phyloP scores from a whole-genome alignment of 2,329 filamentous ascomycete genomes.

The Dryadomyces quercus-mongolicae region DNA sequence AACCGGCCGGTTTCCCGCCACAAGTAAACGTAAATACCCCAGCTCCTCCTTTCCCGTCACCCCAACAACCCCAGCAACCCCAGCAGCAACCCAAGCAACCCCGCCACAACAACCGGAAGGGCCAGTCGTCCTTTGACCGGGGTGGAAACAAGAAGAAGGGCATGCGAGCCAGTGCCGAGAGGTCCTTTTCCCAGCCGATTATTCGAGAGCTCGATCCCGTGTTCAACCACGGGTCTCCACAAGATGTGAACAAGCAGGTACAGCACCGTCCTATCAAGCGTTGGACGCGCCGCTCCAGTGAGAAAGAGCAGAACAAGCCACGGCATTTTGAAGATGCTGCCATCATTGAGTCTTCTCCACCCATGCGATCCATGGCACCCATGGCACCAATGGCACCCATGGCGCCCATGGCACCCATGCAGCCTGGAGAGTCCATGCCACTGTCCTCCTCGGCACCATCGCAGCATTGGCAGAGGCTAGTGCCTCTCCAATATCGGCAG shows the following conservation, averaged over 20 bases:
- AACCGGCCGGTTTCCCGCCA: constrained; percentile 9
- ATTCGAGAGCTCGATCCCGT: constrained; percentile 23
- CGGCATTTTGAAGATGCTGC: constrained; percentile 5
- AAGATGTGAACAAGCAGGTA: neutral
- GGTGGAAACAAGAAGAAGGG: constrained; percentile 29
- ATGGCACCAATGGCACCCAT: too few species aligned
- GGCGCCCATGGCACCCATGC: too few species aligned
- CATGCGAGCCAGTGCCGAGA: constrained; percentile 33
- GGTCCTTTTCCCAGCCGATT: constrained; percentile 25
- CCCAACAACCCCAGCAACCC: neutral
- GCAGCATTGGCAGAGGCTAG: constrained; percentile 8
- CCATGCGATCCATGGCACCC: neutral
- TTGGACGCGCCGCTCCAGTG: constrained; percentile 20
- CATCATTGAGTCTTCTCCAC: neutral
- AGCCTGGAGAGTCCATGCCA: neutral
- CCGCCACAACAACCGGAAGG: constrained; percentile 18
- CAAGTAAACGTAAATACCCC: constrained; percentile 12
- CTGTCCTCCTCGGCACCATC: neutral
- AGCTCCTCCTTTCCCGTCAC: neutral
- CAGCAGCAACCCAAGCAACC: neutral
- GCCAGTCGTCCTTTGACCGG: constrained; percentile 24
- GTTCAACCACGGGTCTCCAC: constrained; percentile 9
- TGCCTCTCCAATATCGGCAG: constrained; percentile 3
- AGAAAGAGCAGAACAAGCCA: constrained; percentile 10
- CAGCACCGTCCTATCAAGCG: constrained; percentile 33